Evolutionary conservation across 2,329 filamentous ascomycete genomes (phyloP), one percentile per base, ranked within the genome.

Genomic region (Coniochaeta prunicola): DNA sequence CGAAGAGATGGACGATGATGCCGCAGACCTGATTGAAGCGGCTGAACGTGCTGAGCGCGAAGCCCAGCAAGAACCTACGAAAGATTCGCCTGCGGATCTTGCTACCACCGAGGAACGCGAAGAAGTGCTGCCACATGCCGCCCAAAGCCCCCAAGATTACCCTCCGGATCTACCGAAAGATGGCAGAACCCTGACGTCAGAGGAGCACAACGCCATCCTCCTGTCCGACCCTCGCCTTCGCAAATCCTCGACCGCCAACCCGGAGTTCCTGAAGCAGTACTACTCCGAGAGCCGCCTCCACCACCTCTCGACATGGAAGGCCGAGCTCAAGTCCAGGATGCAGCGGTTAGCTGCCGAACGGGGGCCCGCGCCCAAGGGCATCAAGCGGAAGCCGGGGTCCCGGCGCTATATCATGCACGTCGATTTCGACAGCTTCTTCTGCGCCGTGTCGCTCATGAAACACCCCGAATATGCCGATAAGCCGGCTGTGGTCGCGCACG

Each of bases 371-470:
- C 24, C 45, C 45, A 73, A 80, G 69, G 65, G 70, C 63, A 6
- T 76, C 64, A 78, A 86, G 66, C 78, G 80, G 45, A 79, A 80
- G 28, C 77, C 82, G 13, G 89, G 88, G 0, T 75, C 86, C 3
- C 81, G 92, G 61, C 79, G 89, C 56, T 99, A 97, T 66, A 82
- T 99, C 57, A 83, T 99, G 68, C 94, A 99, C 67, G 91, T 99
- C 31, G 94, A 99, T 69, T 99, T 99, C 71, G 96, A 99, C 74
- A 94, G 92, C 72, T 99, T 99, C 75, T 99, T 99, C 73, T 96
- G 92, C 60, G 91, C 96, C 0, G 91, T 99, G 0, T 97, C 94
- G 0, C 69, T 85, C 15, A 91, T 92, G 66, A 89, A 86, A 58
- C 80, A 86, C 26, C 92, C 93, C 0, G 85, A 96, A 21, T 87